Evolutionary conservation across 371 early-diverging fungal species (phyloP), one percentile per base, ranked within the genome.

Genomic region (Thermomucor indicae-seudaticae): DNA sequence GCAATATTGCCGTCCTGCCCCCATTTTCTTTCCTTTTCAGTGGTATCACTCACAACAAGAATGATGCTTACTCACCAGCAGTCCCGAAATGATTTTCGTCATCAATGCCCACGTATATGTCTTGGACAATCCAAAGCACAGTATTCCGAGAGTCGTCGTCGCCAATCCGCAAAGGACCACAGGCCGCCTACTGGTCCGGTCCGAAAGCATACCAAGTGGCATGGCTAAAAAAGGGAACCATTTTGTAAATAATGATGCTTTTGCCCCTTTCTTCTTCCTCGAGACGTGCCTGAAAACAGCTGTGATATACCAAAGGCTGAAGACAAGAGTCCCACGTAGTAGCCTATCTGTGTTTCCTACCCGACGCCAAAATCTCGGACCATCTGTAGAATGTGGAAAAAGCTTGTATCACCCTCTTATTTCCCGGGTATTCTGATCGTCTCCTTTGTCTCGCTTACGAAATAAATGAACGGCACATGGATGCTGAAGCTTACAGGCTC

Each of bases 111-210:
- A 83, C 3, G 62, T 35, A 38, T 84, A 82, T 4, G 81, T 76
- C 30, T 73, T 78, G 29, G 85, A 81, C 11, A 89, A 55, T 1
- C 94, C 96, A 66, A 95, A 93, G 25, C 85, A 43, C 6, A 86
- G 17, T 23, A 81, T 78, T 16, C 84, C 76, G 4, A 84, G 49
- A 2, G 83, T 69, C 11, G 89, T 91, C 20, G 93, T 93, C 22
- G 81, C 40, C n/a, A 93, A 64, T 0, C 96, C 96, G 6, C 83
- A 59, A 6, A 94, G 60, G n/a, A 94, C 64, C 2, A 92, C 85
- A 1, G 94, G 94, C 39, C 88, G 60, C 31, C 96, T 73, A 16
- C 75, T 71, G 32, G 70, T 73, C 24, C 83, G 71, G 64, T 92
- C 91, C 3, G 85, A 82, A 7, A 88, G 55, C 35, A 73, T 78